These are phyloP conservation scores for Straminergon stramineum DNA, from an alignment of 225 moss, liverwort and hornwort species.

Conservation along the genomic window DNA sequence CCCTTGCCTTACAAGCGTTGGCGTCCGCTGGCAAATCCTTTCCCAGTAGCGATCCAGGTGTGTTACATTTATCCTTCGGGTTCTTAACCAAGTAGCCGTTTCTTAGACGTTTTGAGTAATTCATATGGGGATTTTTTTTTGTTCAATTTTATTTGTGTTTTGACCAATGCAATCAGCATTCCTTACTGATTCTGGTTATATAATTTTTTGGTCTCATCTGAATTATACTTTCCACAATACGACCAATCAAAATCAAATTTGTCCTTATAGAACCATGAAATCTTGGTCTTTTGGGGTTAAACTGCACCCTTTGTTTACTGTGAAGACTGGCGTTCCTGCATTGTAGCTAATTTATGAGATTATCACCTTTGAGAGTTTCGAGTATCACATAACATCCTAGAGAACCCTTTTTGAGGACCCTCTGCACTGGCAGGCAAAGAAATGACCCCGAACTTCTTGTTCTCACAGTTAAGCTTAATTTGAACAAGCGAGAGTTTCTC, in stretches of 20 bases:
- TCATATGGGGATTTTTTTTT: neutral
- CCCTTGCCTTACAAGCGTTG: slow-evolving; percentile 60
- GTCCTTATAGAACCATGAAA: neutral
- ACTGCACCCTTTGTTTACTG: neutral
- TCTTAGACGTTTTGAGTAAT: neutral
- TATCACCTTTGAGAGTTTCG: neutral
- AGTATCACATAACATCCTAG: neutral
- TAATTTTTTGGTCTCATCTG: neutral
- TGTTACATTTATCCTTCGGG: neutral
- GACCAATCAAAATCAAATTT: neutral
- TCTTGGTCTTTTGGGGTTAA: neutral
- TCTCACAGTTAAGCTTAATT: neutral
- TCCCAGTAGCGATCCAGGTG: slow-evolving; percentile 18
- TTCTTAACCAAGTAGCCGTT: neutral
- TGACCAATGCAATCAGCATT: neutral
- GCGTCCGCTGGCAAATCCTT: slow-evolving; percentile 27
- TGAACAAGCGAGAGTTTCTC: neutral
- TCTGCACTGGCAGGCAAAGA: neutral
- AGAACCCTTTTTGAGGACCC: neutral
- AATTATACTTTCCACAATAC: neutral
- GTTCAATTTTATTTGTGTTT: neutral
- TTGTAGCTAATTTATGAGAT: neutral
- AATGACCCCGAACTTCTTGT: neutral
- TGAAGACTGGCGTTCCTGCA: neutral
- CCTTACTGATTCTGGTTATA: neutral